phyloP scores from a whole-genome alignment of 164 flowering plant genomes.

The Piper longum region DNA sequence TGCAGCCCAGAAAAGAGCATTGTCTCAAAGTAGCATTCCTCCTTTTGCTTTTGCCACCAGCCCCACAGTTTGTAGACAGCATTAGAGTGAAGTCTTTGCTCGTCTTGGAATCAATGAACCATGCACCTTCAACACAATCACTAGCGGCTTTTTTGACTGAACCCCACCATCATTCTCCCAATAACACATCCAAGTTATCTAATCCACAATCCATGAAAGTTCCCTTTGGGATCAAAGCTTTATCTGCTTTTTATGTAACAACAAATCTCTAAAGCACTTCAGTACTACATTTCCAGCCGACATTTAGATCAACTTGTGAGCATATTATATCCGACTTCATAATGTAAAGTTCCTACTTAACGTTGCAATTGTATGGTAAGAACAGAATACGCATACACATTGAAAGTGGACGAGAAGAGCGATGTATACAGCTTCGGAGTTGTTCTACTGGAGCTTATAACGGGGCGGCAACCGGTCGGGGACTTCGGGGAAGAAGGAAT shows the following conservation, averaged over 20 bases:
- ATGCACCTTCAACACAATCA: slow-evolving; percentile 14
- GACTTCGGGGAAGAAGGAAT: slow-evolving; percentile 60
- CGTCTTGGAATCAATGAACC: slow-evolving; percentile 14
- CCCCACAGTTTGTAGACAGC: not conserved
- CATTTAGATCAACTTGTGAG: not conserved
- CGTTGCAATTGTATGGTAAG: not conserved
- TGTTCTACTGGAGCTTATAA: slow-evolving; percentile 56
- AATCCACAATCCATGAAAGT: slow-evolving; percentile 3
- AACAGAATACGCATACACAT: slow-evolving; percentile 69
- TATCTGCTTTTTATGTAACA: slow-evolving; percentile 4
- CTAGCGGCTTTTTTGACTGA: slow-evolving; percentile 12
- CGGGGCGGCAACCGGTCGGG: slow-evolving; percentile 59
- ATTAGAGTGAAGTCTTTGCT: slow-evolving; percentile 5
- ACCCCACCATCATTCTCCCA: slow-evolving; percentile 7
- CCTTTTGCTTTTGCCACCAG: slow-evolving; percentile 6
- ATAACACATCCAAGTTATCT: slow-evolving; percentile 6
- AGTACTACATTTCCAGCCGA: not conserved
- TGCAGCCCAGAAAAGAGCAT: slow-evolving; percentile 5
- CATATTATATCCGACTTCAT: not conserved
- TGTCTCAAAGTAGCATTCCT: slow-evolving; percentile 4
- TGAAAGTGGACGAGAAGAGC: slow-evolving; percentile 74
- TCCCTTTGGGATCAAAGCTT: slow-evolving; percentile 17
- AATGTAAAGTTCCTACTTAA: not conserved
- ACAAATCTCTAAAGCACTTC: too few species aligned
- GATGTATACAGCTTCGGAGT: slow-evolving; percentile 82